Conservation (phyloP, 352 stramenopile species). For the Poterioochromonas sp. region DNA sequence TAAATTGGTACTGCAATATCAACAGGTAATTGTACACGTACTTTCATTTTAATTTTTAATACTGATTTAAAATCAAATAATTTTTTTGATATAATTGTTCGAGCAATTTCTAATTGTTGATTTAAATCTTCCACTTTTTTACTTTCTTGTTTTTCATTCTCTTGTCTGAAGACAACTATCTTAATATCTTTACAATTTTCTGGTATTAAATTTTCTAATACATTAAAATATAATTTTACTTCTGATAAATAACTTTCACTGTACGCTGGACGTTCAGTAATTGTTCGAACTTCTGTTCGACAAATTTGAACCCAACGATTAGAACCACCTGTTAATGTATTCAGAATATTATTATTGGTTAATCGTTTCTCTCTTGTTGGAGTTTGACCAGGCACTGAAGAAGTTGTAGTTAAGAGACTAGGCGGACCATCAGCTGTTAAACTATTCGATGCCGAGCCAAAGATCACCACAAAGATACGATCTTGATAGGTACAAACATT, state of each 20-base stretch:
- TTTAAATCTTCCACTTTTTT: neutral
- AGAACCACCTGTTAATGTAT: neutral
- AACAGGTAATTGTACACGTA: neutral
- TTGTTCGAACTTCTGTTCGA: neutral
- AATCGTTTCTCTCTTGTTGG: neutral
- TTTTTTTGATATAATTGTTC: neutral
- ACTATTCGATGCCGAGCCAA: neutral
- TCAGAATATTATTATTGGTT: neutral
- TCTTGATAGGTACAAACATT: constrained; percentile 29
- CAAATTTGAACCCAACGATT: neutral
- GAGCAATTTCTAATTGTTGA: constrained; percentile 6
- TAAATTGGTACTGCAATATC: constrained; percentile 24
- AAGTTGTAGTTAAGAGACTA: no score
- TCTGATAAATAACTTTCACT: constrained; percentile 8
- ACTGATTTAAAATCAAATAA: constrained; percentile 12
- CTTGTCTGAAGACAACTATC: constrained; percentile 4
- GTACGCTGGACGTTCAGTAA: neutral
- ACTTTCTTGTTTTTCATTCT: neutral
- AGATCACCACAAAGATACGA: constrained; percentile 25
- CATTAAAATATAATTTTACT: constrained; percentile 7
- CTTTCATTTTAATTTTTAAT: constrained; percentile 6
- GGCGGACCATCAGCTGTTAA: neutral
- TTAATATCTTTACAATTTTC: constrained; percentile 12
- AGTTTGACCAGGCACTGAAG: neutral
- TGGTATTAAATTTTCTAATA: neutral